Conservation (phyloP, 345 rosid species). For the Rhodomyrtus tomentosa region DNA sequence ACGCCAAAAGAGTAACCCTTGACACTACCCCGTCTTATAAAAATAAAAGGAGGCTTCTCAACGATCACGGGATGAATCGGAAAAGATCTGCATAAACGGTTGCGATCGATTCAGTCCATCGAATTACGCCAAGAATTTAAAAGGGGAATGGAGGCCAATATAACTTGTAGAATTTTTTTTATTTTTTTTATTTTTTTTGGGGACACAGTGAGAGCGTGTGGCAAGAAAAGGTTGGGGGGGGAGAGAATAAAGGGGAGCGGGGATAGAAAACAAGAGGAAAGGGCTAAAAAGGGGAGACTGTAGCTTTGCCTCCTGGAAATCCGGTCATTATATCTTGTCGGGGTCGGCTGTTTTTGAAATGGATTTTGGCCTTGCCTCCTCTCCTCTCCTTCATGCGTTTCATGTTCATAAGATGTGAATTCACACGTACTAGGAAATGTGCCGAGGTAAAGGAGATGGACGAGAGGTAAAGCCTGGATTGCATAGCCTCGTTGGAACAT, state of each 20-base stretch:
- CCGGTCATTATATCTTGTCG: slow-evolving; percentile 41
- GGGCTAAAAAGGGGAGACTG: neutral
- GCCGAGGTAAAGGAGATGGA: neutral
- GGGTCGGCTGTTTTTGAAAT: slow-evolving; percentile 18
- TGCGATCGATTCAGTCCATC: neutral
- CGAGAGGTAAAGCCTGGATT: neutral
- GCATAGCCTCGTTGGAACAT: neutral
- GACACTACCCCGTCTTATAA: neutral
- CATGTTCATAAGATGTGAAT: neutral
- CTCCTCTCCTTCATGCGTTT: neutral
- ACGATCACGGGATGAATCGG: neutral
- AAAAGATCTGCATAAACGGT: neutral
- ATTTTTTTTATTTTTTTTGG: too few species aligned
- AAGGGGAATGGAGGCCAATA: neutral
- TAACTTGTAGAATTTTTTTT: neutral
- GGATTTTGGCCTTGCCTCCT: neutral
- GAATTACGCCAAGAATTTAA: neutral
- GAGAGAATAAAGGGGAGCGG: neutral
- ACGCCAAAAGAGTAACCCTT: neutral
- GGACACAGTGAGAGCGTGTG: neutral
- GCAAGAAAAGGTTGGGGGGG: neutral
- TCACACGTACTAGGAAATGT: neutral
- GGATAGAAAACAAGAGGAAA: slow-evolving; percentile 6
- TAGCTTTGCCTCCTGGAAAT: slow-evolving; percentile 19
- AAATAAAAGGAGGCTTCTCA: neutral